phyloP scores from a whole-genome alignment of 1,284 basidiomycete genomes.

The Ceratobasidium sp. region DNA sequence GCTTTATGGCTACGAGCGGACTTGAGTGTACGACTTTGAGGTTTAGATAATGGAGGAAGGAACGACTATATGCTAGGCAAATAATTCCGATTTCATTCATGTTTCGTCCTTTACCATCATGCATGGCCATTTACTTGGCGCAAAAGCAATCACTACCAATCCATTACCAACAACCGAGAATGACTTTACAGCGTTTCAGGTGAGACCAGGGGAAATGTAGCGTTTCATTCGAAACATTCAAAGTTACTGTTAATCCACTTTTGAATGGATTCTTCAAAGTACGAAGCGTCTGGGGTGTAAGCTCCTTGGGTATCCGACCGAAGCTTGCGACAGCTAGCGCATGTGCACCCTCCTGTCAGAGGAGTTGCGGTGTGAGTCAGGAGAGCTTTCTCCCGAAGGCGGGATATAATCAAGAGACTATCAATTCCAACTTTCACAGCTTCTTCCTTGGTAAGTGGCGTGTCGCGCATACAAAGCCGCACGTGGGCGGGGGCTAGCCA shows the following conservation, averaged over 20 bases:
- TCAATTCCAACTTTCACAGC: conserved; percentile 15
- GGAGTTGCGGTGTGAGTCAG: not conserved
- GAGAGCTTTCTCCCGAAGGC: conserved; percentile 25
- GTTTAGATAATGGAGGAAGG: too few relatives aligned
- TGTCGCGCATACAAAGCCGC: conserved; percentile 19
- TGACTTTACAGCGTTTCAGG: not conserved
- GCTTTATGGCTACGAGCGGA: too few relatives aligned
- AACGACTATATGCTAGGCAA: too few relatives aligned
- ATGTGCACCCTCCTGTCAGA: not conserved
- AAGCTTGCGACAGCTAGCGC: not conserved
- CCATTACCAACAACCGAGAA: too few relatives aligned
- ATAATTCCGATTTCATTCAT: too few relatives aligned
- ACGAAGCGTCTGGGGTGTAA: not conserved
- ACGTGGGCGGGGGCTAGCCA: conserved; percentile 39
- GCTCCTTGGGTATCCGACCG: not conserved
- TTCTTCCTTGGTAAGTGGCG: conserved; percentile 24
- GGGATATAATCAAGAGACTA: conserved; percentile 17
- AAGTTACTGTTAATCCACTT: conserved; percentile 13
- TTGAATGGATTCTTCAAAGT: not conserved
- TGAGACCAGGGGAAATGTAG: not conserved
- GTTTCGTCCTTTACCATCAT: too few relatives aligned
- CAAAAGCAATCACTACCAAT: too few relatives aligned
- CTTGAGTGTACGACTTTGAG: too few relatives aligned
- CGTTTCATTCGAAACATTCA: not conserved
- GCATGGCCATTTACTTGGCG: too few relatives aligned